Evolutionary conservation across 768 basidiomycete species (phyloP), one percentile per base, ranked within the genome.

Genomic region (Suillus lakei): DNA sequence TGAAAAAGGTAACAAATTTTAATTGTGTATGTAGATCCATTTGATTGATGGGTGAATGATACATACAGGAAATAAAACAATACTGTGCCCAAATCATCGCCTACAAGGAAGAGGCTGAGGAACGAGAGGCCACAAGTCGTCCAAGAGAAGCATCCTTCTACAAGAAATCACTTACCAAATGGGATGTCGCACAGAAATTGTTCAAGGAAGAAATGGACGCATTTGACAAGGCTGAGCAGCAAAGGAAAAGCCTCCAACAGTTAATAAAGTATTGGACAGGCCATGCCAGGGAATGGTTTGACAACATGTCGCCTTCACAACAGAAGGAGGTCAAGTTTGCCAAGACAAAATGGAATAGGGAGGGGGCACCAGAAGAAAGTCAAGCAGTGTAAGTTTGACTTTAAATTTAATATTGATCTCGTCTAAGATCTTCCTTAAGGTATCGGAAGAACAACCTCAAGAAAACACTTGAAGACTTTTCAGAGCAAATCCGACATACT

Each of bases 241-340:
- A 0, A 3, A 55, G 12, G n/a, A 55, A 55, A 55, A 32, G n/a
- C 3, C 5, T 34, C 5, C 5, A 2, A n/a, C 21, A 21, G 10
- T 18, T 12, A 8, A 55, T 55, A 32, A 50, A 26, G 61, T 12
- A 62, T 36, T 16, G 61, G 30, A 62, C 48, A 9, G 32, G 36
- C 10, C 43, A 62, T 62, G 61, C 50, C 16, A 36, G n/a, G 16
- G 61, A 48, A 16, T 62, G 61, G 46, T 62, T 53, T 23, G 15
- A 36, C 18, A 18, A 44, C 12, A 26, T 62, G 48, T 36, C 12
- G 3, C 10, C 32, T 36, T 15, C 34, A 6, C 54, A 55, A 34
- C 12, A 34, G n/a, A 21, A 55, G n/a, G 34, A 55, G n/a, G 34
- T 55, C 7, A n/a, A 55, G 34, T n/a, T 15, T 7, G 54, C 44